Conservation (phyloP, 2,329 filamentous ascomycete genomes). For the Stenocarpella maydis region DNA sequence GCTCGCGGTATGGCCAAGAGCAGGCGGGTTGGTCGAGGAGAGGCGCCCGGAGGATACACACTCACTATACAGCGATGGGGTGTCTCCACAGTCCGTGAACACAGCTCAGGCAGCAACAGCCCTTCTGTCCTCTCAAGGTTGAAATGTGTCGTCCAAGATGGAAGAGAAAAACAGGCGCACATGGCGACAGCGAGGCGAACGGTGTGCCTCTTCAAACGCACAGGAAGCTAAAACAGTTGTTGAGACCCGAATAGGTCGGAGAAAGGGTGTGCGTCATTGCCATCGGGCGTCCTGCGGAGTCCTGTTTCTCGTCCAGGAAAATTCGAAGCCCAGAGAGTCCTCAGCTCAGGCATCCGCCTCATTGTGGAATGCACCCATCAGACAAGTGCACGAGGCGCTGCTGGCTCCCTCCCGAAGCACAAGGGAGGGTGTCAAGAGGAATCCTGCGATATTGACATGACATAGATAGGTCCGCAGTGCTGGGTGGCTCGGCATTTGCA, state of each 20-base stretch:
- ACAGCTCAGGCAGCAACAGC: background rate
- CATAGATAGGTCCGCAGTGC: background rate
- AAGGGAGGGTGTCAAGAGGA: background rate
- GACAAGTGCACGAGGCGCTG: background rate
- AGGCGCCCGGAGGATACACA: too few species aligned
- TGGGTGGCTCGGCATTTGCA: background rate
- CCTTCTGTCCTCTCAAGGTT: too few species aligned
- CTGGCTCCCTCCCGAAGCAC: background rate
- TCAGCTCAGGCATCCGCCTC: background rate
- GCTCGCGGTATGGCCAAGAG: constrained; percentile 3
- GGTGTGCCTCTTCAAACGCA: background rate
- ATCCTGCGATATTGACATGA: background rate
- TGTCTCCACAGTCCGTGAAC: background rate
- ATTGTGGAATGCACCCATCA: background rate
- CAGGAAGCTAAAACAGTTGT: background rate
- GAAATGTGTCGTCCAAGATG: background rate
- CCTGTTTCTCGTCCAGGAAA: background rate
- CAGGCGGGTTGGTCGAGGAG: background rate
- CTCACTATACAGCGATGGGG: background rate
- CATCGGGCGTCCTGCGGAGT: background rate
- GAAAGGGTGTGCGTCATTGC: too few species aligned
- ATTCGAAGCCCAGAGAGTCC: background rate
- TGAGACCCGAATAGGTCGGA: background rate
- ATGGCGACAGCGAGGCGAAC: background rate
- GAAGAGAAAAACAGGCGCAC: background rate